A percentile compares a stretch with the other conserved stretches of the same genome.
phyloP scores from a whole-genome alignment of 257 asterid genomes.

The Echites panduratus region DNA sequence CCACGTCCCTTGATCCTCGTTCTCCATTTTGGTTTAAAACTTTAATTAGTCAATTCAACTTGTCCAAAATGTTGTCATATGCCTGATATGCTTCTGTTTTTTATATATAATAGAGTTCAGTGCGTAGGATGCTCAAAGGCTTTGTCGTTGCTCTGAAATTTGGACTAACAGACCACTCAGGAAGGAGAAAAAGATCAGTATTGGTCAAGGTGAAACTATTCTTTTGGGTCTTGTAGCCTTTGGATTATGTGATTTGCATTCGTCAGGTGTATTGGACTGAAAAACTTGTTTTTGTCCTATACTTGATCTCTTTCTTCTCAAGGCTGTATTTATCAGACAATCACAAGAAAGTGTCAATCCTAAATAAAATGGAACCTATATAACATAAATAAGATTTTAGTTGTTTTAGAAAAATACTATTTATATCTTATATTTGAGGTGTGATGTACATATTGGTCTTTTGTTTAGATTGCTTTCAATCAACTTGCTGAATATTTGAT shows the following conservation, averaged over 20 bases:
- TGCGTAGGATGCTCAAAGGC: conserved; percentile 91
- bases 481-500: background rate
- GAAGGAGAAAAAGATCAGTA: conserved; percentile 59
- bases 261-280: background rate
- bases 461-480: background rate
- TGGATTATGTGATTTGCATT: background rate
- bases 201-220: conserved; percentile 84
- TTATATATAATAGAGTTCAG: conserved; percentile 65
- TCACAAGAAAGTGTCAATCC: background rate
- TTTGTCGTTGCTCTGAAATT: conserved; percentile 68
- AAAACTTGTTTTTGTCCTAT: background rate
- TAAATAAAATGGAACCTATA: too few relatives aligned
- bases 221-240: conserved; percentile 3
- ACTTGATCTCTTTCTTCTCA: conserved; percentile 2
- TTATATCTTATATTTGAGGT: too few relatives aligned
- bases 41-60: background rate
- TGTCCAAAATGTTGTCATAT: background rate
- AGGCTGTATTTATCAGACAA: background rate
- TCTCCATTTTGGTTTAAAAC: background rate
- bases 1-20: background rate
- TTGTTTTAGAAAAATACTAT: background rate
- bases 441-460: too few relatives aligned
- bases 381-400: background rate
- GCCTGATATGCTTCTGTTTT: conserved; percentile 10
- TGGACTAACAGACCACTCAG: conserved; percentile 82